Base-by-base conservation (phyloP, 2,329 filamentous ascomycete genomes). In the Xylaria sp. region DNA sequence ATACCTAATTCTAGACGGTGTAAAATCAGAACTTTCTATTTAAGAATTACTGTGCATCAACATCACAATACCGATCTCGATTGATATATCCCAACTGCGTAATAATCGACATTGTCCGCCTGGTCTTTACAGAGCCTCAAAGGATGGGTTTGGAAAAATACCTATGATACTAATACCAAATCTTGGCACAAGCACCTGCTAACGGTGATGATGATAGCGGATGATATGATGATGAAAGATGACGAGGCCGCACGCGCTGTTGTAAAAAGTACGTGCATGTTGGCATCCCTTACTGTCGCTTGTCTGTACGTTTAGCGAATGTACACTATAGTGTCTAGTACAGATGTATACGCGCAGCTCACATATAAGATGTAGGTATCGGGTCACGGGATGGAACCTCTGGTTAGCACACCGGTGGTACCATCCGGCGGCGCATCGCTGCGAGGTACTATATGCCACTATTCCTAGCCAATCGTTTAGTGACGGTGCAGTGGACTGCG, bases 71-170 rank as follows among this genome's bases (percentile, higher is more conserved):
- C 49, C 15, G 44, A 67, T 66, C 63, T 53, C 50, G 55, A 38
- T 20, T 38, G 42, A 33, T 61, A 54, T 27, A 15, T 47, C 67
- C 63, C 7, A 58, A 69, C 51, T 44, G 59, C 60, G 67, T 69
- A 69, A 67, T 61, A 69, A 69, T 69, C 67, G 38, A 33, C 67
- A 33, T 29, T 25, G 47, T 13, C 45, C 22, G 38, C 39, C 29
- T 27, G 7, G 38, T 55, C 25, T 42, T 15, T 11, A 67, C 50
- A 61, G 67, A 66, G 67, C 67, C 67, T 63, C 67, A 63, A 56
- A 36, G 29, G 25, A 51, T 33, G 45, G 4, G 50, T n/a, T n/a
- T n/a, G n/a, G 36, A 45, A 49, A 38, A 67, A 47, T 38, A 45
- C 38, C 22, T 45, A 31, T 31, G 31, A 45, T 56, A 25, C 20